Conservation (phyloP, 176 grass and related monocot species). For the Rhynchospora pubera region DNA sequence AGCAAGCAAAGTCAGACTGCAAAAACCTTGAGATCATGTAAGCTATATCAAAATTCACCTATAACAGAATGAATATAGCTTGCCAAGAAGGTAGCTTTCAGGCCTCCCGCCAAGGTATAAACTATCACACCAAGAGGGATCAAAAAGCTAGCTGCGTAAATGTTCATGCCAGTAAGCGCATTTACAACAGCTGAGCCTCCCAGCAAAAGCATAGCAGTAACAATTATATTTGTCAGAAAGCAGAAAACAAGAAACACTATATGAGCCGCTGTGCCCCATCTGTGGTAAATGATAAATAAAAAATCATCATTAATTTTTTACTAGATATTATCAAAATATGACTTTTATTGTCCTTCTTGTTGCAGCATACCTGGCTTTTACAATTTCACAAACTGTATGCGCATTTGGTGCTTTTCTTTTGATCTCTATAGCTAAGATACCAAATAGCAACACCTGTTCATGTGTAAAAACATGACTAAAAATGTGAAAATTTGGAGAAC, state of each 20-base stretch:
- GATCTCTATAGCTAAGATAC: slow-evolving; percentile 63
- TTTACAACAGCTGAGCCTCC: slow-evolving; percentile 69
- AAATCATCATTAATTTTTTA: background rate
- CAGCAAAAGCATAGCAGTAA: slow-evolving; percentile 66
- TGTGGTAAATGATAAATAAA: slow-evolving; percentile 8
- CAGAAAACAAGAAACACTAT: slow-evolving; percentile 60
- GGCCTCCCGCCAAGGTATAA: slow-evolving; percentile 63
- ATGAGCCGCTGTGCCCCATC: slow-evolving; percentile 52
- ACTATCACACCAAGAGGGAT: slow-evolving; percentile 73
- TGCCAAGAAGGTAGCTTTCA: slow-evolving; percentile 74
- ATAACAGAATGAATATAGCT: slow-evolving; percentile 79
- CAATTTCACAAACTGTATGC: slow-evolving; percentile 66
- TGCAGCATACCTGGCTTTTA: slow-evolving; percentile 25
- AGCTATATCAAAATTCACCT: background rate
- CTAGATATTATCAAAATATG: background rate
- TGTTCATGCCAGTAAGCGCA: slow-evolving; percentile 60
- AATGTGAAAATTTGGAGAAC: background rate
- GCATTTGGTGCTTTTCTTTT: slow-evolving; percentile 59
- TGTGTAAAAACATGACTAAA: no score
- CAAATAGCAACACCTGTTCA: slow-evolving; percentile 43
- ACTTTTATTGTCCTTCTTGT: background rate
- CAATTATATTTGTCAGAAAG: slow-evolving; percentile 66
- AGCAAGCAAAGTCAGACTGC: background rate
- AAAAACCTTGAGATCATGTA: background rate
- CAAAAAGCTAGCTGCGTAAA: slow-evolving; percentile 70